Conservation (phyloP, 495 filamentous ascomycete genomes). For the Penicillium desertorum region DNA sequence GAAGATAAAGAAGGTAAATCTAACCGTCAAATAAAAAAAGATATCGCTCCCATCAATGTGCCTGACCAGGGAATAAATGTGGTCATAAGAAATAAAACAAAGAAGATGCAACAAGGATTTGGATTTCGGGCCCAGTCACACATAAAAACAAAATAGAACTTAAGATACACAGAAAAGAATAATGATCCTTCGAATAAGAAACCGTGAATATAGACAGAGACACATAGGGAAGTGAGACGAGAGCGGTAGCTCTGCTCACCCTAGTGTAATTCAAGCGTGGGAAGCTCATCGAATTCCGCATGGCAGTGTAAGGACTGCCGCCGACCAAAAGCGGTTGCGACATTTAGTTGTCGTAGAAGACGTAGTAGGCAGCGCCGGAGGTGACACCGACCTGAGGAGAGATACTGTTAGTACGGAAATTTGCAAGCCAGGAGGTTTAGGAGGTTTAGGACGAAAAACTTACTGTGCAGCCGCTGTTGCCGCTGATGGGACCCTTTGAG, state of each 20-base stretch:
- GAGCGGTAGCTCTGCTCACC: constrained; percentile 18
- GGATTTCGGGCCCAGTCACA: constrained; percentile 30
- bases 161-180: constrained; percentile 48
- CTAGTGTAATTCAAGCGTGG: constrained; percentile 13
- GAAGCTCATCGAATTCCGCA: constrained; percentile 16
- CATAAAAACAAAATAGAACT: constrained; percentile 37
- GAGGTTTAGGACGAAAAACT: constrained; percentile 17
- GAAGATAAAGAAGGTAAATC: constrained; percentile 8
- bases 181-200: constrained; percentile 27
- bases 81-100: constrained; percentile 19
- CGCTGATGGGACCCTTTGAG: constrained; percentile 39
- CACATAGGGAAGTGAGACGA: constrained; percentile 19
- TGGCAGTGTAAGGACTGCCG: constrained; percentile 7
- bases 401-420: constrained; percentile 15
- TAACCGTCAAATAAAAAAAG: constrained; percentile 14
- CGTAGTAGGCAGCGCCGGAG: constrained; percentile 48
- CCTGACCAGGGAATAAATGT: constrained; percentile 6
- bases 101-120: constrained; percentile 34
- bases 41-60: constrained; percentile 10
- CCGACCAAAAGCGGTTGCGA: constrained; percentile 4
- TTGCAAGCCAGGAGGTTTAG: not conserved
- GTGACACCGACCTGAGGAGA: constrained; percentile 41
- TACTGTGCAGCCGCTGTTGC: constrained; percentile 68
- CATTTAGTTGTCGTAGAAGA: constrained; percentile 41
- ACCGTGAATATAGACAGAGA: constrained; percentile 33